A percentile compares a stretch with the other conserved stretches of the same genome.
phyloP scores from a whole-genome alignment of 169 alveolate species.

The Plasmodium cynomolgi region DNA sequence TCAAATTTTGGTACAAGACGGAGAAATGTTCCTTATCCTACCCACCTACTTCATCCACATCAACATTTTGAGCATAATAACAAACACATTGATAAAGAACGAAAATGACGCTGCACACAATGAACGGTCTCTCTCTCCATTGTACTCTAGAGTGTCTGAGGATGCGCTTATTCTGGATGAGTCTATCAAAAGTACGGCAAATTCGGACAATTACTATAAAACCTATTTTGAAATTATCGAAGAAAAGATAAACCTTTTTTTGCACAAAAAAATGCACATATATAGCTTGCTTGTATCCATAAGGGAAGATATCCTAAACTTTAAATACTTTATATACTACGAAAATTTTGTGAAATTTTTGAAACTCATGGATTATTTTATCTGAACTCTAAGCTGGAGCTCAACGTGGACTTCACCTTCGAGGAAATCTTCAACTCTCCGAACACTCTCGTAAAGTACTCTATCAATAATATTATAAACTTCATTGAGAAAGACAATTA shows the following conservation, averaged over 20 bases:
- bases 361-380: slow-evolving; percentile 53
- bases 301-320: slow-evolving; percentile 67
- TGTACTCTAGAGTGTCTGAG: background rate
- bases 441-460: slow-evolving; percentile 3
- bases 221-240: slow-evolving; percentile 38
- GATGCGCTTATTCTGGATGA: slow-evolving; percentile 4
- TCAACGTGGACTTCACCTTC: slow-evolving; percentile 37
- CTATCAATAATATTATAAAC: slow-evolving; percentile 20
- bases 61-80: slow-evolving; percentile 33
- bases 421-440: slow-evolving; percentile 46
- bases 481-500: slow-evolving; percentile 35
- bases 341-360: slow-evolving; percentile 34
- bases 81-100: slow-evolving; percentile 20
- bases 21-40: slow-evolving; percentile 35
- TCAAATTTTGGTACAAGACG: slow-evolving; percentile 52
- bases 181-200: slow-evolving; percentile 3
- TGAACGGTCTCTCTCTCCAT: background rate
- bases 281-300: slow-evolving; percentile 44
- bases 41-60: slow-evolving; percentile 67
- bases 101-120: slow-evolving; percentile 28
- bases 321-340: slow-evolving; percentile 56
- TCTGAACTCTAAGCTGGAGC: slow-evolving; percentile 32
- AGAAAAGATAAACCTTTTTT: slow-evolving; percentile 33
- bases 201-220: slow-evolving; percentile 32
- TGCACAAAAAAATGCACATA: slow-evolving; percentile 25